phyloP scores from a whole-genome alignment of 2,329 filamentous ascomycete species.

The Exserohilum turcica region DNA sequence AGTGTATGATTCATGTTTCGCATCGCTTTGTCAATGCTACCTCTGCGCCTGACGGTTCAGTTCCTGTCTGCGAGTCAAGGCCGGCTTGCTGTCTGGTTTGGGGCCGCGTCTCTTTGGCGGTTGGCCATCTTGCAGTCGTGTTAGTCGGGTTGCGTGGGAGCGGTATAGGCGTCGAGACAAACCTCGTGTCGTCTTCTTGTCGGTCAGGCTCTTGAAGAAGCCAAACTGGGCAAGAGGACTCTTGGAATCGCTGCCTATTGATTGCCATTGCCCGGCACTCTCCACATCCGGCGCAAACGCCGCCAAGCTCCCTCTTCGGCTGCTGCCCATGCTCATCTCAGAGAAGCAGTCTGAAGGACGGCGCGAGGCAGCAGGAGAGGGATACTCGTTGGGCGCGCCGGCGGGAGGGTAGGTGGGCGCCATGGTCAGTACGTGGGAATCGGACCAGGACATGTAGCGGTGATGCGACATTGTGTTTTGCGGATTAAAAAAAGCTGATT shows the following conservation, averaged over 20 bases:
- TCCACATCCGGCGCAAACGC: conserved; percentile 46
- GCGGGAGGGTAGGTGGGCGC: conserved; percentile 45
- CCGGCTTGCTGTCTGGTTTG: conserved; percentile 95
- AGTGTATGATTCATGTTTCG: conserved; percentile 8
- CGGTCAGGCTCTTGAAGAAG: conserved; percentile 68
- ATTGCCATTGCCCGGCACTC: conserved; percentile 46
- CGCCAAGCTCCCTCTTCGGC: conserved; percentile 42
- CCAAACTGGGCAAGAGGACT: conserved; percentile 47
- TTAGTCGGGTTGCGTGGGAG: too few relatives aligned
- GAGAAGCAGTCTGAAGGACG: conserved; percentile 42
- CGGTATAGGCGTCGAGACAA: conserved; percentile 12
- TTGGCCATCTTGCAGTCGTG: conserved; percentile 69
- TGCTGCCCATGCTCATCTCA: conserved; percentile 33
- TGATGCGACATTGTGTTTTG: conserved; percentile 39
- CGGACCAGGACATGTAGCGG: conserved; percentile 43
- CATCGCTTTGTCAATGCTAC: conserved; percentile 55
- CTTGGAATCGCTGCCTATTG: conserved; percentile 45
- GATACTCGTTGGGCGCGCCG: conserved; percentile 41
- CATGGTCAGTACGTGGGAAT: conserved; percentile 42
- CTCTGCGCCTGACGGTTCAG: conserved; percentile 94
- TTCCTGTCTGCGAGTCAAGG: conserved; percentile 88
- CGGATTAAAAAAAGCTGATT: conserved; percentile 11
- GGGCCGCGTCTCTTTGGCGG: conserved; percentile 87
- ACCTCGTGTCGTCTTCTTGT: conserved; percentile 82
- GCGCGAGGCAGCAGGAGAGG: conserved; percentile 40